Evolutionary conservation across 768 basidiomycete species (phyloP).

Genomic region (Phallus indusiatus): DNA sequence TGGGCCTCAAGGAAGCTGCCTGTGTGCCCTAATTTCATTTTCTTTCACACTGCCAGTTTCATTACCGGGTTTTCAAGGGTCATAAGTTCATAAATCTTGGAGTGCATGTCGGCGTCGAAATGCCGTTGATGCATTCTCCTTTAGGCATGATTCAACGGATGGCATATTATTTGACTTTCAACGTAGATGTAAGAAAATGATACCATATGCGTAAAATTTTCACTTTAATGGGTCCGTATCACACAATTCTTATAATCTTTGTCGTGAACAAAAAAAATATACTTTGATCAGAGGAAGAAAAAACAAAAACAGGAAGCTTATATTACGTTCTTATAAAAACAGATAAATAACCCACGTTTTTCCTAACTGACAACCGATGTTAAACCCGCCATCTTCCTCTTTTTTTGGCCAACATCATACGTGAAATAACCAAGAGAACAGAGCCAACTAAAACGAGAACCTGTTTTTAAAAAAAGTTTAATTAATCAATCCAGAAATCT

Average conservation of each 20-base stretch:
- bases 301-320: neutral
- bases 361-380: neutral
- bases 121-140: too few relatives aligned
- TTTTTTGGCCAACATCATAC: slow-evolving; percentile 1
- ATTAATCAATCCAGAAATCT: neutral
- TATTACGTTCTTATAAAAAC: neutral
- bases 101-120: too few relatives aligned
- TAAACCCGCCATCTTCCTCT: neutral
- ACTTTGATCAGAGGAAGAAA: neutral
- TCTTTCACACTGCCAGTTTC: too few relatives aligned
- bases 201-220: too few relatives aligned
- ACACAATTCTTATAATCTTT: neutral
- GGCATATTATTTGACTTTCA: too few relatives aligned
- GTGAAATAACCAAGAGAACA: neutral
- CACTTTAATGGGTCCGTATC: too few relatives aligned
- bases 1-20: too few relatives aligned
- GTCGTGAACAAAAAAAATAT: neutral
- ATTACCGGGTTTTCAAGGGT: too few relatives aligned
- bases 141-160: too few relatives aligned
- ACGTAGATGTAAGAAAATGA: too few relatives aligned
- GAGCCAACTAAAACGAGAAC: slow-evolving; percentile 1
- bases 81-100: too few relatives aligned
- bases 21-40: too few relatives aligned
- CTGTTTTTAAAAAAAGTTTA: neutral
- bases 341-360: neutral